Evolutionary conservation across 78 protist genomes (phyloP).

Genomic region (Planoprotostelium fungivorum): DNA sequence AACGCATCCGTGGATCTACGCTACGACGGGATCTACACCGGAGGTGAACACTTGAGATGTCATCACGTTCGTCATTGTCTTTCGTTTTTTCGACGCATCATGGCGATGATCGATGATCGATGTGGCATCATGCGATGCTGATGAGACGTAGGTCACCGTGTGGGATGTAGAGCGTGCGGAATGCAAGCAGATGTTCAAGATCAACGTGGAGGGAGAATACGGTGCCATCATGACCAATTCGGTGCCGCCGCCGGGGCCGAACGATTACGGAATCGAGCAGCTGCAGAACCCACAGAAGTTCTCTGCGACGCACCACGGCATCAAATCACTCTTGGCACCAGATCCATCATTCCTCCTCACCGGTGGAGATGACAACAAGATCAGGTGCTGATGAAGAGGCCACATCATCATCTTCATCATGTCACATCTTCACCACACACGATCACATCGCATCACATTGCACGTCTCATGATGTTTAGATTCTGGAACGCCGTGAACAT

Average conservation of each 20-base stretch:
- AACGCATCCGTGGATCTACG: slow-evolving; percentile 44
- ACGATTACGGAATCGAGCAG: neutral
- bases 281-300: neutral
- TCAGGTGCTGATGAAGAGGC: slow-evolving; percentile 38
- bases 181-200: neutral
- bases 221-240: neutral
- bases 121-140: too few relatives aligned
- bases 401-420: neutral
- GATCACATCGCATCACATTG: neutral
- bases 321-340: slow-evolving; percentile 14
- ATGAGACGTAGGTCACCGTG: neutral
- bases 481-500: slow-evolving; percentile 6
- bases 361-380: slow-evolving; percentile 57
- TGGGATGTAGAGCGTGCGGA: neutral
- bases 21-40: slow-evolving; percentile 23
- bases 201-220: neutral
- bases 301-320: neutral
- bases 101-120: slow-evolving; percentile 18
- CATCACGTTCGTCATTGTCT: slow-evolving; percentile 23
- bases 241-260: slow-evolving; percentile 5
- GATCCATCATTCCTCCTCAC: slow-evolving; percentile 44
- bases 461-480: neutral
- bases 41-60: slow-evolving; percentile 35
- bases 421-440: neutral
- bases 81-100: slow-evolving; percentile 7